These are phyloP conservation scores for Phyllosticta citrichinensis DNA, from an alignment of 2,329 filamentous ascomycete genomes.

Conservation along the genomic window DNA sequence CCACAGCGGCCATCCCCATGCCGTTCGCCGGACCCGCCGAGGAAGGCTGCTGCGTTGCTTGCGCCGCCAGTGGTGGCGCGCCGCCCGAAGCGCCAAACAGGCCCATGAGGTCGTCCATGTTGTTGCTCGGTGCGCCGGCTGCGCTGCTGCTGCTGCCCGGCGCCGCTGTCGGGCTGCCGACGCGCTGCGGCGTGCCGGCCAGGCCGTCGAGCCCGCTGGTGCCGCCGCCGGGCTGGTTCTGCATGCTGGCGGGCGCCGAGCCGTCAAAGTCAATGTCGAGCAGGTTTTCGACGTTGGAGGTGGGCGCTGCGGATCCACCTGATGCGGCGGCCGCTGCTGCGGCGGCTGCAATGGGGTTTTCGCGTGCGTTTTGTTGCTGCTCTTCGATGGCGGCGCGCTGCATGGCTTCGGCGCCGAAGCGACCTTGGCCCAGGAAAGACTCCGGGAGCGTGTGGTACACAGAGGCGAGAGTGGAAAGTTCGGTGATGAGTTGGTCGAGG, in stretches of 20 bases:
- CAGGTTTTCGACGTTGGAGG: conserved; percentile 85
- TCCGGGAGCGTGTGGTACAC: conserved; percentile 98
- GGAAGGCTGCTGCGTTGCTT: neutral
- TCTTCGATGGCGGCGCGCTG: conserved; percentile 95
- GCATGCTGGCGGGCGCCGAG: conserved; percentile 77
- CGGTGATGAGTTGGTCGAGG: conserved; percentile 78
- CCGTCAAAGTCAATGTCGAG: conserved; percentile 96
- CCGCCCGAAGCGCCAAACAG: conserved; percentile 47
- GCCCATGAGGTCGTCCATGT: conserved; percentile 74
- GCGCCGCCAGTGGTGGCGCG: conserved; percentile 22
- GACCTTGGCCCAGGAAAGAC: conserved; percentile 93
- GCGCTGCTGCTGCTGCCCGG: conserved; percentile 23
- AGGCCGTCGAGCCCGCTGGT: conserved; percentile 43
- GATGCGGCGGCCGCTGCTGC: conserved; percentile 57
- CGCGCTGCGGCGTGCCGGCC: conserved; percentile 57
- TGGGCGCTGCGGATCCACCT: conserved; percentile 44
- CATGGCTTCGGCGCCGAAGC: conserved; percentile 87
- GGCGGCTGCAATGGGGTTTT: conserved; percentile 87
- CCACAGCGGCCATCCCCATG: conserved; percentile 20
- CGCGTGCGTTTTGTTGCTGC: conserved; percentile 80
- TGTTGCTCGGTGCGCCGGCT: conserved; percentile 37
- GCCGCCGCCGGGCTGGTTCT: conserved; percentile 48
- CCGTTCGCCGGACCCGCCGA: conserved; percentile 11
- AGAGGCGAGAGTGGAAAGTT: conserved; percentile 89
- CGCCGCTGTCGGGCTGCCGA: conserved; percentile 49